phyloP scores from a whole-genome alignment of 768 basidiomycete species.

The Xerocomus brunneocitrinus region DNA sequence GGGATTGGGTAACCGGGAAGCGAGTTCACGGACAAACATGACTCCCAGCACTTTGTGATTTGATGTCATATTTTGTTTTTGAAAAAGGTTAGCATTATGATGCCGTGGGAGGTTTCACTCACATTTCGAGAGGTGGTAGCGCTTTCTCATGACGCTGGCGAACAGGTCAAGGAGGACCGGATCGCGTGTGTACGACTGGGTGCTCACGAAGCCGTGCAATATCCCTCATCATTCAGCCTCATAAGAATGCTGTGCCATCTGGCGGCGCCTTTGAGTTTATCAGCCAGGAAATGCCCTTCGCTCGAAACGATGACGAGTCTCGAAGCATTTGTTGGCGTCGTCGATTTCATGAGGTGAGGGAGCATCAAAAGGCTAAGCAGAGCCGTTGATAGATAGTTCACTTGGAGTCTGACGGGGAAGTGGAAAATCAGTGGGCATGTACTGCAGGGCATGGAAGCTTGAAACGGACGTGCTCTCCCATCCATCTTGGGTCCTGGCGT shows the following conservation, averaged over 20 bases:
- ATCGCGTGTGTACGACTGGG: neutral
- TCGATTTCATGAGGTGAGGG: slow-evolving; percentile 31
- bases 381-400: slow-evolving; percentile 34
- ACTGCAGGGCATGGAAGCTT: neutral
- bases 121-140: slow-evolving; percentile 28
- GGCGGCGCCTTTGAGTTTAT: slow-evolving; percentile 4
- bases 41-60: slow-evolving; percentile 27
- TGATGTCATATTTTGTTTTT: neutral
- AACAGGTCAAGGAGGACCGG: neutral
- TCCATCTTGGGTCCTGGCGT: slow-evolving; percentile 30
- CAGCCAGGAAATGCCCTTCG: slow-evolving; percentile 19
- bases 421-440: neutral
- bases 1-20: slow-evolving; percentile 26
- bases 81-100: neutral
- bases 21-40: slow-evolving; percentile 35
- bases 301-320: slow-evolving; percentile 32
- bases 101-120: neutral
- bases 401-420: slow-evolving; percentile 26
- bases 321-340: slow-evolving; percentile 18
- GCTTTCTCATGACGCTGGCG: slow-evolving; percentile 22
- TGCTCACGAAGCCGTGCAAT: slow-evolving; percentile 26
- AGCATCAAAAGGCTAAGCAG: slow-evolving; percentile 34
- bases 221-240: slow-evolving; percentile 23
- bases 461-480: slow-evolving; percentile 35
- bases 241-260: slow-evolving; percentile 26